Evolutionary conservation across 2,329 filamentous ascomycete species (phyloP).

Genomic region (Colletotrichum echinochloae): DNA sequence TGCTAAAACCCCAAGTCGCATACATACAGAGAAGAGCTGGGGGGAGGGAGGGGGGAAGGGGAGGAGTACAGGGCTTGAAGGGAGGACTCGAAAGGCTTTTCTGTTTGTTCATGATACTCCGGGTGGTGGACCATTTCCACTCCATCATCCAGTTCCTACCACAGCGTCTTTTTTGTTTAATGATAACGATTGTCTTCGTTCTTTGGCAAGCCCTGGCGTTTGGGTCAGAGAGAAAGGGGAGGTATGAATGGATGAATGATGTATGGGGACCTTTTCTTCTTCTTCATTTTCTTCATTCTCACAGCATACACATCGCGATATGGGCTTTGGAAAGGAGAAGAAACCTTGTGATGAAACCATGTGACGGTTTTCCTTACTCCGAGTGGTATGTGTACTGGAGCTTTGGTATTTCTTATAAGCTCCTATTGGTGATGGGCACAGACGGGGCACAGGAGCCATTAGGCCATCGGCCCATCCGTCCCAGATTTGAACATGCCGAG

Average conservation of each 20-base stretch:
- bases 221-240: slow-evolving; percentile 10
- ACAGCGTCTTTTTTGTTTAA: slow-evolving; percentile 19
- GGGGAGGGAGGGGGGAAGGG: no score
- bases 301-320: slow-evolving; percentile 27
- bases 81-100: not conserved
- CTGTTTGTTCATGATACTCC: slow-evolving; percentile 38
- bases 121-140: slow-evolving; percentile 2
- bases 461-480: not conserved
- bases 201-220: slow-evolving; percentile 26
- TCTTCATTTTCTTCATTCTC: slow-evolving; percentile 7
- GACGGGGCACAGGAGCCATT: not conserved
- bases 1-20: slow-evolving; percentile 6
- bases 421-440: not conserved
- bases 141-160: slow-evolving; percentile 27
- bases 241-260: not conserved
- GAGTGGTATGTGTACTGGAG: not conserved
- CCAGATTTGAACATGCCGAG: not conserved
- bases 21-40: not conserved
- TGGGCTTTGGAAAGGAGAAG: slow-evolving; percentile 4
- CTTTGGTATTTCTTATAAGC: not conserved
- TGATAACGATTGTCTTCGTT: slow-evolving; percentile 19
- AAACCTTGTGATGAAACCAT: not conserved
- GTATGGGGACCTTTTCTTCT: not conserved
- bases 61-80: not conserved
- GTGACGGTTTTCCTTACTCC: not conserved